Evolutionary conservation across 2,329 filamentous ascomycete genomes (phyloP).

Genomic region (Akanthomyces lecanii): DNA sequence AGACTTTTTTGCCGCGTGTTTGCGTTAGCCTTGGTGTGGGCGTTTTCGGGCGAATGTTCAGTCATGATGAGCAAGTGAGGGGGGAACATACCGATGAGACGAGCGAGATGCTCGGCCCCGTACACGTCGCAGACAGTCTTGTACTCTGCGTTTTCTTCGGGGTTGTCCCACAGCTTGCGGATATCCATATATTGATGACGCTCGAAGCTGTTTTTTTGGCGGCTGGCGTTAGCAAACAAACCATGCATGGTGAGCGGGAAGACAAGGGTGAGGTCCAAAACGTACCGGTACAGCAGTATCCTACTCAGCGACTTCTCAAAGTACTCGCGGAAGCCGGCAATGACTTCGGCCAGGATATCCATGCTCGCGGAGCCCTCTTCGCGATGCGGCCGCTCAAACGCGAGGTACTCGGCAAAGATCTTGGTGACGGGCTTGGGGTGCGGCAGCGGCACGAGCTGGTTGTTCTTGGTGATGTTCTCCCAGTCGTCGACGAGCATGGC

Average conservation of each 20-base stretch:
- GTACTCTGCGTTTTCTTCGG: conserved; percentile 59
- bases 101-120: conserved; percentile 85
- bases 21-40: neutral
- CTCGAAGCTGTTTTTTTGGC: conserved; percentile 63
- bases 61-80: neutral
- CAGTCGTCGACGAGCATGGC: conserved; percentile 94
- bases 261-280: neutral
- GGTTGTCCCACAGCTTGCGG: conserved; percentile 63
- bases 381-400: conserved; percentile 63
- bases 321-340: conserved; percentile 83
- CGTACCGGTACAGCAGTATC: conserved; percentile 76
- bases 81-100: conserved; percentile 69
- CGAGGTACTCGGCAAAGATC: conserved; percentile 78
- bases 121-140: conserved; percentile 79
- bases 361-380: conserved; percentile 63
- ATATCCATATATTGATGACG: conserved; percentile 81
- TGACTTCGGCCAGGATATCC: conserved; percentile 85
- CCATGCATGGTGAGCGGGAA: neutral
- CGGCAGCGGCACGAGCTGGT: conserved; percentile 82
- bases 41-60: no score
- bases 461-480: conserved; percentile 97
- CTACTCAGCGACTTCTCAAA: conserved; percentile 88
- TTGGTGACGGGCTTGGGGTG: conserved; percentile 68
- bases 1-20: conserved; percentile 56
- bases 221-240: conserved; percentile 17